Evolutionary conservation across 2,329 filamentous ascomycete genomes (phyloP).

Genomic region (Venturia nashicola): DNA sequence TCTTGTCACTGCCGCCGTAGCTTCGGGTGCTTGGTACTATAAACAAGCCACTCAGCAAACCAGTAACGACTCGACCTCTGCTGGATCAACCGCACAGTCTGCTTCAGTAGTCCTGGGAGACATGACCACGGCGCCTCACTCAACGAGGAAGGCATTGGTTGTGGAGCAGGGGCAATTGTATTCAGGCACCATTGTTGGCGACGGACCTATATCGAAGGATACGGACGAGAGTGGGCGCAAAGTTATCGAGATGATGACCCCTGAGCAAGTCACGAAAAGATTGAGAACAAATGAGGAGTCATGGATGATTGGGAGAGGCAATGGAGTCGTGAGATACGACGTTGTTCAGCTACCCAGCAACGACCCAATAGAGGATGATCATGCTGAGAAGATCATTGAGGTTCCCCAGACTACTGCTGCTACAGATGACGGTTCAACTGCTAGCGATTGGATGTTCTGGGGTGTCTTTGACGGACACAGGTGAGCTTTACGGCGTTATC

Average conservation of each 20-base stretch:
- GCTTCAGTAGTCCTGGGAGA: conserved; percentile 8
- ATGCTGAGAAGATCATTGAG: conserved; percentile 95
- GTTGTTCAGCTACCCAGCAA: conserved; percentile 91
- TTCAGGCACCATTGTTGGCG: conserved; percentile 72
- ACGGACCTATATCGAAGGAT: conserved; percentile 78
- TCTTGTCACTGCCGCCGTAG: conserved; percentile 54
- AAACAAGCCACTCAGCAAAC: background rate
- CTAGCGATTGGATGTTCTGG: conserved; percentile 99
- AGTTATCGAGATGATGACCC: conserved; percentile 90
- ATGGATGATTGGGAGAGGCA: conserved; percentile 76
- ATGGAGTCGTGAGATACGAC: conserved; percentile 89
- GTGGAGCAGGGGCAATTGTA: conserved; percentile 86
- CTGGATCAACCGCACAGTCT: background rate
- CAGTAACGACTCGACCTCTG: background rate
- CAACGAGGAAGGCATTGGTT: conserved; percentile 53
- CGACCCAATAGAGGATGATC: conserved; percentile 95
- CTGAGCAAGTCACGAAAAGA: conserved; percentile 85
- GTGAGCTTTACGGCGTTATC: conserved; percentile 35
- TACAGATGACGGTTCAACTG: conserved; percentile 41
- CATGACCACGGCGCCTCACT: conserved; percentile 31
- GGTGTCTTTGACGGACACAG: conserved; percentile 96
- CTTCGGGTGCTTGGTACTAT: conserved; percentile 62
- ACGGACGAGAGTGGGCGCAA: conserved; percentile 74
- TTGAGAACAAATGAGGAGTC: conserved; percentile 83
- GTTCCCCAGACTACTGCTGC: conserved; percentile 52